phyloP scores from a whole-genome alignment of 179 eudicot species.

The Corrigiola litoralis region DNA sequence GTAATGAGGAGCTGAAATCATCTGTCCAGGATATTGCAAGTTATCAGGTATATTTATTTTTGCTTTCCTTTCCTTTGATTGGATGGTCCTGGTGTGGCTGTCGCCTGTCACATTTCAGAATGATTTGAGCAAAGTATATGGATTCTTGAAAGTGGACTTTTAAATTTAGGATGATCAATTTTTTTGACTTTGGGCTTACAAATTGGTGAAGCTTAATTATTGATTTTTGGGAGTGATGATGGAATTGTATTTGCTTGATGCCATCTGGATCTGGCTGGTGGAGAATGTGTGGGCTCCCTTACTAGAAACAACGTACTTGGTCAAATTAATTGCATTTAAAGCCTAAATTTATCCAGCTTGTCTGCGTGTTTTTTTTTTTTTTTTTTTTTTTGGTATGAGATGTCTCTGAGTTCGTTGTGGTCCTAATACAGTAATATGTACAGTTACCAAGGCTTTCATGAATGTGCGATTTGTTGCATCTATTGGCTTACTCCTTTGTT shows the following conservation, averaged over 20 bases:
- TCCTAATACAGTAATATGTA: neutral
- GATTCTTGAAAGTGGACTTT: neutral
- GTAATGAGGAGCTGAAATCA: constrained; percentile 37
- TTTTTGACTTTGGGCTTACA: neutral
- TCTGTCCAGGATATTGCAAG: constrained; percentile 64
- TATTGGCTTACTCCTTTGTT: neutral
- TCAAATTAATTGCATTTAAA: too few species aligned
- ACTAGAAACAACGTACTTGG: too few species aligned
- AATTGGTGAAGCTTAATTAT: neutral
- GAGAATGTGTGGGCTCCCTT: too few species aligned
- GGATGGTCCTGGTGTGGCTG: neutral
- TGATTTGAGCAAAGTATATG: neutral
- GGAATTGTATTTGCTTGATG: too few species aligned
- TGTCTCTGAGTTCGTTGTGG: neutral
- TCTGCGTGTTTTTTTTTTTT: neutral
- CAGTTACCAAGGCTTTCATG: neutral
- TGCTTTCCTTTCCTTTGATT: neutral
- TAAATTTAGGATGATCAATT: neutral
- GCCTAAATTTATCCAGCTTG: too few species aligned
- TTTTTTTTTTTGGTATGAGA: neutral
- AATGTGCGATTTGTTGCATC: neutral
- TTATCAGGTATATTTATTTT: constrained; percentile 56
- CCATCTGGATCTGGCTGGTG: too few species aligned
- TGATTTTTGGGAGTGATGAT: too few species aligned
- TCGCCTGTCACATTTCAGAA: too few species aligned